Base-by-base conservation (phyloP, 495 filamentous ascomycete species). In the Aspergillus kassunensis region DNA sequence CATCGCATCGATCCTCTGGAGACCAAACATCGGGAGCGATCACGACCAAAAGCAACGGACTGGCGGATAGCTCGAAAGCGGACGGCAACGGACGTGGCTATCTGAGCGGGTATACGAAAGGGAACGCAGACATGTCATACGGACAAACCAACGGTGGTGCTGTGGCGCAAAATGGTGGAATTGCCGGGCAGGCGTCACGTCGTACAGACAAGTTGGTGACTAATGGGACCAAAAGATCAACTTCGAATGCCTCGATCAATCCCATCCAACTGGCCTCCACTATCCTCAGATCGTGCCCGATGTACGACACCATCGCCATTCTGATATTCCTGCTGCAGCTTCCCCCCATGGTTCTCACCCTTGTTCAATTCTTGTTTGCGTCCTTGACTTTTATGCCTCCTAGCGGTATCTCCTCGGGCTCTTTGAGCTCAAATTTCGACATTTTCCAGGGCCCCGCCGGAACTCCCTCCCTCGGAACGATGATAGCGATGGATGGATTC, bases 321-420 rank as follows among this genome's bases (percentile, higher is more conserved):
- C 79, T 99, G 65, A 97, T 99, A 68, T 87, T 99, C 65, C 82
- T 99, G 49, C 84, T 99, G 62, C 93, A 96, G 67, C 82, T 96
- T n/a, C 91, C 95, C 21, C 89, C 92, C 20, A 89, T 90, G 59
- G 82, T 95, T 49, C 79, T 97, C 53, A 91, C 90, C 47, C 75
- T 90, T 64, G 88, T 96, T 64, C 95, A 99, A 64, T 85, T 91
- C 62, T 80, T 97, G 55, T 99, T 96, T 75, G 91, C 95, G 42
- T 79, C 88, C 44, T 77, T 97, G 57, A 97, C 93, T 24, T 97
- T 96, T 66, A 90, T 96, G 56, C 88, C 90, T 24, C 88, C 89
- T 6, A 81, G 71, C 53, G 74, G 72, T 50, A 67, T 65, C 16
- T 68, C 71, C 18, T 62, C 74, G 48, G 72, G 73, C 39, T 81